Evolutionary conservation across 176 grass and related monocot species (phyloP), one percentile per base, ranked within the genome.

Genomic region (Chloris gayana): DNA sequence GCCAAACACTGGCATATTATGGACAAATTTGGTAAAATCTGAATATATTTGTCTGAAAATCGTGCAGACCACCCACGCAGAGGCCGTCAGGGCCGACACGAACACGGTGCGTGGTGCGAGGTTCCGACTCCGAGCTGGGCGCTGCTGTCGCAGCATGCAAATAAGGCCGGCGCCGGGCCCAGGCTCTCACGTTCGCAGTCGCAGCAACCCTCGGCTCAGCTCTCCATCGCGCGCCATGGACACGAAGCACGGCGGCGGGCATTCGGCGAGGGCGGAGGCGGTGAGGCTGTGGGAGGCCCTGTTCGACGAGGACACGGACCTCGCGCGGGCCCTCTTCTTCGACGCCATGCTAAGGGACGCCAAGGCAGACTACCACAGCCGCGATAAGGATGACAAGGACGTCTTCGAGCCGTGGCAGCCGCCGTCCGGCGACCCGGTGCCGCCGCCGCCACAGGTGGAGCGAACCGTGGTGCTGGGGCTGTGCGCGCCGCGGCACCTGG

Each of bases 401-500:
- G 29, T 42, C 56, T 77, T 82, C 13, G 5, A 31, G 68, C 58
- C 75, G 61, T 41, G 14, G 41, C 17, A 24, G 17, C 67, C 18
- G 31, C 12, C 46, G 2, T 3, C n/a, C 0, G 62, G 14, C 41
- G 62, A 10, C 41, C 4, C 79, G 2, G 14, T 24, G 85, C 41
- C 45, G 46, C 5, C 22, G 29, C 72, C 53, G 29, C 21, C 21
- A 1, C 41, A 37, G 53, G 61, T 32, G 18, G 0, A 31, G 5
- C 35, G 15, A 0, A 2, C 17, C 9, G 14, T 49, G 4, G 60
- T 78, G 75, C 19, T 78, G 19, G 75, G 19, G 42, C 61, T 78
- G 66, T 19, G 73, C 56, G 66, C 80, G 85, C 85, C 80, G 74
- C 29, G 50, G 70, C 84, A 60, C 56, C 63, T 68, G 27, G 21